phyloP scores from a whole-genome alignment of 257 asterid species.

The Solanum verrucosum region DNA sequence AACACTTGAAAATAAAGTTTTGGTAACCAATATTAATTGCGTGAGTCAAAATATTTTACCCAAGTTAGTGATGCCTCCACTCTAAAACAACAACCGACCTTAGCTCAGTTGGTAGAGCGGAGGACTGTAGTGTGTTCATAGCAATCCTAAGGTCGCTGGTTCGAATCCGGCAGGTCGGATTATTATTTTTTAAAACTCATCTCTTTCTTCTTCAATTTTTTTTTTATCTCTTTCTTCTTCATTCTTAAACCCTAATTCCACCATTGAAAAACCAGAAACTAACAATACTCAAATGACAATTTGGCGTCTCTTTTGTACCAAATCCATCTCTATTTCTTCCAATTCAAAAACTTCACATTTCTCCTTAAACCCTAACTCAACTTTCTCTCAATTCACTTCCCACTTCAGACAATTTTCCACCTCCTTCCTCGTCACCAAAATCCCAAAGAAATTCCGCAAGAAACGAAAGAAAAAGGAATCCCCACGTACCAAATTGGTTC shows the following conservation, averaged over 20 bases:
- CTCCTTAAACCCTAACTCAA: slow-evolving; percentile 11
- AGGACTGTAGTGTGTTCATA: slow-evolving; percentile 10
- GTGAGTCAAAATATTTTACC: too few relatives aligned
- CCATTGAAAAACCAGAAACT: not conserved
- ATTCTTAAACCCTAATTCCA: not conserved
- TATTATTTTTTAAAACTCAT: not conserved
- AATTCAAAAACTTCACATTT: slow-evolving; percentile 6
- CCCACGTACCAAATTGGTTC: slow-evolving; percentile 67
- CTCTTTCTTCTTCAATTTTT: not conserved
- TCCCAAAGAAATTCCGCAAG: slow-evolving; percentile 70
- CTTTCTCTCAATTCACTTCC: slow-evolving; percentile 14
- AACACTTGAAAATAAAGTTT: too few relatives aligned
- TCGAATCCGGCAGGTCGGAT: slow-evolving; percentile 31
- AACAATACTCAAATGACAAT: slow-evolving; percentile 21
- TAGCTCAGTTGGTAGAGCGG: slow-evolving; percentile 31
- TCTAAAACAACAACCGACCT: not conserved
- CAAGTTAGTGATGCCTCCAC: too few relatives aligned
- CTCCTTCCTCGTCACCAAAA: slow-evolving; percentile 80
- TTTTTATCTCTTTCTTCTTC: not conserved
- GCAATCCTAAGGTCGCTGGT: slow-evolving; percentile 22
- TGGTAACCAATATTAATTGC: too few relatives aligned
- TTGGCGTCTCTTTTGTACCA: slow-evolving; percentile 22
- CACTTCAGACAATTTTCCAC: slow-evolving; percentile 31
- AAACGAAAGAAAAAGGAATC: slow-evolving; percentile 63
- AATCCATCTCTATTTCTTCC: not conserved